Base-by-base conservation (phyloP, 2,329 filamentous ascomycete genomes). In the Curvularia hawaiiensis region DNA sequence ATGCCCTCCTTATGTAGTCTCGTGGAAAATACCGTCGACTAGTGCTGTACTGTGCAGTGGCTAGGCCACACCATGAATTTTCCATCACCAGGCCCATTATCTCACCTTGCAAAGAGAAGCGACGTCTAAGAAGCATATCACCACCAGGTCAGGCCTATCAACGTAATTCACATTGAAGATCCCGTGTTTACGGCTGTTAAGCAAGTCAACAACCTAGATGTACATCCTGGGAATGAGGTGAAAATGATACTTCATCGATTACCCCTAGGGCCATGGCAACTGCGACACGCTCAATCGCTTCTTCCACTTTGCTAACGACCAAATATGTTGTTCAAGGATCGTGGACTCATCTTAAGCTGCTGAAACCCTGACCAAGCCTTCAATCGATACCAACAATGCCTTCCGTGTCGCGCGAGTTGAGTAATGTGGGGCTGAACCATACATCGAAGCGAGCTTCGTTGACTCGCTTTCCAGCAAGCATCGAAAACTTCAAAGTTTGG, bases 281-380 rank as follows among this genome's bases (percentile, higher is more conserved):
- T 59, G 57, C 49, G 46, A 43, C 3, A 14, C 52, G 0, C 33
- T 59, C 44, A 48, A 55, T 16, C 40, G 30, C 7, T 41, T 52
- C 9, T 41, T 56, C 40, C 10, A 48, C 30, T 53, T 28, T 28
- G 26, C 3, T 9, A 28, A 28, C 26, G 26, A 28, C 9, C 26
- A 28, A 28, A 28, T 28, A 28, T 28, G 6, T 28, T 28, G 1
- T 45, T 59, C 20, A 59, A 56, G 31, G 49, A 53, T 18, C 57
- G 56, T 6, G 53, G 57, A 11, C 57, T 59, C 8, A 59, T 59
- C 20, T 59, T 53, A n/a, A 50, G 39, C 20, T 56, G 57, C 49
- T 59, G 57, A 26, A 59, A 56, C 30, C 53, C 53, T 3, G 44
- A 50, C 49, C 52, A 50, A 18, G 12, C 56, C 16, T 28, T 56